These are phyloP conservation scores for Malus domestica DNA, from an alignment of 306 rosid species.

Conservation along the genomic window DNA sequence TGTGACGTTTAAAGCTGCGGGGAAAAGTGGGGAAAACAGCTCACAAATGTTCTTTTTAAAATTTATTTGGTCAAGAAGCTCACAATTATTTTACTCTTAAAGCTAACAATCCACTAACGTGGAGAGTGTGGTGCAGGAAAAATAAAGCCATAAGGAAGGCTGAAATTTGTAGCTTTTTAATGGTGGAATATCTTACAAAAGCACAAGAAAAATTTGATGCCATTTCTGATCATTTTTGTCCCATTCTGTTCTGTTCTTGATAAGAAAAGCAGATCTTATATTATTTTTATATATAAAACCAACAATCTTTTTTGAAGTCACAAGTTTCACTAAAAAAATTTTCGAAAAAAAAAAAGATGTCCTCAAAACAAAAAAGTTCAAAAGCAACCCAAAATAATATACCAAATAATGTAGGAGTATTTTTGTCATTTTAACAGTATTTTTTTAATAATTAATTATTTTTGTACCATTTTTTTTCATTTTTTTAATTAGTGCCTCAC, in stretches of 20 bases:
- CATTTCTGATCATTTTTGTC: background rate
- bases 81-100: too few species aligned
- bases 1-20: background rate
- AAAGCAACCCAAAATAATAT: too few species aligned
- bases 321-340: too few species aligned
- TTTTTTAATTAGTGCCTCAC: too few species aligned
- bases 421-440: too few species aligned
- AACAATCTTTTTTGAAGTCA: too few species aligned
- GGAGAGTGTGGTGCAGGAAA: background rate
- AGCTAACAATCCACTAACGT: too few species aligned
- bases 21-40: background rate
- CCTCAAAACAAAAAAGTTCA: too few species aligned
- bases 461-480: too few species aligned
- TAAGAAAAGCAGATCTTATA: background rate
- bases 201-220: background rate
- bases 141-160: background rate
- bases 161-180: background rate
- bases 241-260: background rate
- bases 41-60: background rate
- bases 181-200: background rate
- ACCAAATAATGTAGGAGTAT: too few species aligned
- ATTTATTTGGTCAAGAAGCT: background rate
- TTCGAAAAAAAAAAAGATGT: too few species aligned
- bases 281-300: background rate
- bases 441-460: too few species aligned